These are phyloP conservation scores for Colletotrichum limetticola DNA, from an alignment of 2,329 filamentous ascomycete species.

Conservation along the genomic window DNA sequence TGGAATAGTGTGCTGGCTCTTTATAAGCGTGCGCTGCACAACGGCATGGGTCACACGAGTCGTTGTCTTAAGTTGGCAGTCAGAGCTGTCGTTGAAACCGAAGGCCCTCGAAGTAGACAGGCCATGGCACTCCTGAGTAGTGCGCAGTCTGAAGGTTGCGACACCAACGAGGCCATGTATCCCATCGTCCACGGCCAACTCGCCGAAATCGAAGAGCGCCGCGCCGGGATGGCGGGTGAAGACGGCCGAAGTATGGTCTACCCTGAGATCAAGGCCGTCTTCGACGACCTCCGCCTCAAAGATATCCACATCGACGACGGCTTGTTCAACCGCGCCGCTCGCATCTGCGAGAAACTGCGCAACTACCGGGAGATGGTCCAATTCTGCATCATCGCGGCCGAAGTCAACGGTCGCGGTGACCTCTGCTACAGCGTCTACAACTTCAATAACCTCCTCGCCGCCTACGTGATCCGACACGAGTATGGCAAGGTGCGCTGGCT, in stretches of 20 bases:
- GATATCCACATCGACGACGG: conserved; percentile 47
- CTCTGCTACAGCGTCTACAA: conserved; percentile 50
- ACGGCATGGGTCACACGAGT: conserved; percentile 49
- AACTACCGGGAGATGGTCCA: conserved; percentile 43
- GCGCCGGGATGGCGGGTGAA: conserved; percentile 33
- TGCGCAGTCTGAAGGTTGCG: conserved; percentile 52
- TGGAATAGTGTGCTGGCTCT: conserved; percentile 47
- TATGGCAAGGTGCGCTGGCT: conserved; percentile 46
- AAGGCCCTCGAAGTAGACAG: conserved; percentile 41
- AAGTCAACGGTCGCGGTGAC: conserved; percentile 48
- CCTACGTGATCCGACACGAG: conserved; percentile 43
- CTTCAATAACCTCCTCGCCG: conserved; percentile 49
- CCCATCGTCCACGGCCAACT: conserved; percentile 52
- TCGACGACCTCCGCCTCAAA: conserved; percentile 42
- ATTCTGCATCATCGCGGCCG: conserved; percentile 49
- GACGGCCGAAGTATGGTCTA: conserved; percentile 7
- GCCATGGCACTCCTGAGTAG: conserved; percentile 53
- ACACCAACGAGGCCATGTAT: conserved; percentile 53
- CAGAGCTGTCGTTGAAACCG: conserved; percentile 50
- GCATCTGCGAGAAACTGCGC: conserved; percentile 43
- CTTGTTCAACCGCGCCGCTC: conserved; percentile 49
- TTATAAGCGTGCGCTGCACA: conserved; percentile 49
- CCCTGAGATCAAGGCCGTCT: conserved; percentile 24
- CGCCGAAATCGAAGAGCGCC: conserved; percentile 42
- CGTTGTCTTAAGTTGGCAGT: conserved; percentile 61